Conservation (phyloP, 345 rosid genomes). For the Populus simonii region DNA sequence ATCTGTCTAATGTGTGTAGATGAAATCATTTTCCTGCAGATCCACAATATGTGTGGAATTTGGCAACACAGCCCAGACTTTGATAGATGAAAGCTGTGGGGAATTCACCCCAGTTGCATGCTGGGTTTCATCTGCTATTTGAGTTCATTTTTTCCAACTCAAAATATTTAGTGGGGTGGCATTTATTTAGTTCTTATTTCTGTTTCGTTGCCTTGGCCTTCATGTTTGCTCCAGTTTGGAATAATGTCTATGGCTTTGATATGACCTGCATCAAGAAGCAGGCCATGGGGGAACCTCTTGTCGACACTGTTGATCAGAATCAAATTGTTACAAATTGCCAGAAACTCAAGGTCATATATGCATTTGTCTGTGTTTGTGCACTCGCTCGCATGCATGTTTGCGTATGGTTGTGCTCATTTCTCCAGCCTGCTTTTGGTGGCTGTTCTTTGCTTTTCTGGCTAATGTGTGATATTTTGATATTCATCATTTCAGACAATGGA, state of each 20-base stretch:
- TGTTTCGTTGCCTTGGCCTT: not conserved
- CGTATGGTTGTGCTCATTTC: not conserved
- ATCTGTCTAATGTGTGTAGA: not conserved
- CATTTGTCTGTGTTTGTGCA: no score
- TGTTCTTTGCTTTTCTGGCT: constrained; percentile 9
- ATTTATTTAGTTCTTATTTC: constrained; percentile 3
- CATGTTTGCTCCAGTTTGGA: constrained; percentile 62
- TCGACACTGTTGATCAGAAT: constrained; percentile 88
- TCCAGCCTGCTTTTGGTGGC: not conserved
- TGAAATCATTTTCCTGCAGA: constrained; percentile 3
- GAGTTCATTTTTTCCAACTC: constrained; percentile 1
- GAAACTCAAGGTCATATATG: constrained; percentile 64
- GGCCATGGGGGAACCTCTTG: constrained; percentile 95
- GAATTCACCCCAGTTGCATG: not conserved
- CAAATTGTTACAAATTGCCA: constrained; percentile 83
- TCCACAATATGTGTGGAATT: not conserved
- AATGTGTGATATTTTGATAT: constrained; percentile 7
- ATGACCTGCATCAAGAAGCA: constrained; percentile 98
- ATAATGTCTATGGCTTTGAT: constrained; percentile 86
- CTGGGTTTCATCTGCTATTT: constrained; percentile 1
- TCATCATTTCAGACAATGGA: constrained; percentile 78
- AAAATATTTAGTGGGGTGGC: not conserved
- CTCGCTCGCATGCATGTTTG: not conserved
- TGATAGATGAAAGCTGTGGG: not conserved
- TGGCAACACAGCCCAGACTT: not conserved